phyloP scores from a whole-genome alignment of 495 filamentous ascomycete species.

The Penicillium desertorum region DNA sequence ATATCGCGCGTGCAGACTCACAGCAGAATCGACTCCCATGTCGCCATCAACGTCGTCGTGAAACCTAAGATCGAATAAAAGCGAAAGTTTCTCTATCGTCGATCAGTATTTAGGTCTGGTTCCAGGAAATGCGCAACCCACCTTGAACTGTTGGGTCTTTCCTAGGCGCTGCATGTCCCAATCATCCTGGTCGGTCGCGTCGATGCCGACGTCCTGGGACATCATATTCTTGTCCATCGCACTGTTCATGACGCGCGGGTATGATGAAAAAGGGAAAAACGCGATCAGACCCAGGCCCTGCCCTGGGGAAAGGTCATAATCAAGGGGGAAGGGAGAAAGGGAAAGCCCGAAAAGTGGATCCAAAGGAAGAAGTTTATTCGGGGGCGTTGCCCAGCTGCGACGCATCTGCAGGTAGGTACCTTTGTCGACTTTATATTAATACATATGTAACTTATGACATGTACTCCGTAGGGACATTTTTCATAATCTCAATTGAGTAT shows the following conservation, averaged over 20 bases:
- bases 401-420: too few relatives aligned
- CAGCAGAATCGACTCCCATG: slow-evolving; percentile 49
- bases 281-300: background rate
- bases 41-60: slow-evolving; percentile 47
- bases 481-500: too few relatives aligned
- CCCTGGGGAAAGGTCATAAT: background rate
- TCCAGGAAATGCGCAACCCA: slow-evolving; percentile 13
- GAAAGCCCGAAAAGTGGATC: background rate
- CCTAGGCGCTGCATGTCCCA: slow-evolving; percentile 43
- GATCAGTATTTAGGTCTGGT: slow-evolving; percentile 9
- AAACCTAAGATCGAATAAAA: slow-evolving; percentile 50
- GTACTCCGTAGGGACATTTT: too few relatives aligned
- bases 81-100: slow-evolving; percentile 42
- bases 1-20: slow-evolving; percentile 18
- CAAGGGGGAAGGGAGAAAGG: background rate
- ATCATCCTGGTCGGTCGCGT: slow-evolving; percentile 32
- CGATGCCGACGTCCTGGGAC: slow-evolving; percentile 25
- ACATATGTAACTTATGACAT: too few relatives aligned
- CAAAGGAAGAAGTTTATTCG: background rate
- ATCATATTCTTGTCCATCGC: slow-evolving; percentile 19
- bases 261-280: slow-evolving; percentile 1
- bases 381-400: background rate
- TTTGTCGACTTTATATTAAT: background rate
- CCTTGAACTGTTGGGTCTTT: slow-evolving; percentile 42
- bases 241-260: background rate